phyloP scores from a whole-genome alignment of 306 rosid genomes.

The Notholithocarpus densiflorus region DNA sequence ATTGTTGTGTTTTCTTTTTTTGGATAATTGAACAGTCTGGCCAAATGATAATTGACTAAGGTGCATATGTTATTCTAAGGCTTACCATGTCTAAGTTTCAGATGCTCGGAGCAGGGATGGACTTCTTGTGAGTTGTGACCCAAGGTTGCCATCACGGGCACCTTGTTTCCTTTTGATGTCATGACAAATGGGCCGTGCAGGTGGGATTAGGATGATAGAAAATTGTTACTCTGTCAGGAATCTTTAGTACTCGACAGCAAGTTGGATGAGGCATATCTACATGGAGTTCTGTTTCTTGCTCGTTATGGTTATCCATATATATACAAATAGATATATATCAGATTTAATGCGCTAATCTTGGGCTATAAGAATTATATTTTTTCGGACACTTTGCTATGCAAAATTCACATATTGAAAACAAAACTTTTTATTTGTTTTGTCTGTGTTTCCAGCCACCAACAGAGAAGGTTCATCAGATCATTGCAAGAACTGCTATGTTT shows the following conservation, averaged over 20 bases:
- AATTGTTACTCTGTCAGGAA: slow-evolving; percentile 36
- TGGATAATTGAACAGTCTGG: slow-evolving; percentile 50
- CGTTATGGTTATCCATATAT: slow-evolving; percentile 51
- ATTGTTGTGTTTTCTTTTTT: slow-evolving; percentile 36
- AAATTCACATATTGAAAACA: slow-evolving; percentile 28
- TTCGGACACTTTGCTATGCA: slow-evolving; percentile 18
- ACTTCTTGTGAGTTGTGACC: slow-evolving; percentile 72
- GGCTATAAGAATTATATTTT: slow-evolving; percentile 33
- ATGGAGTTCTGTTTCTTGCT: slow-evolving; percentile 64
- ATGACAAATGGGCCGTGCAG: slow-evolving; percentile 72
- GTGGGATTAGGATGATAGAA: slow-evolving; percentile 90
- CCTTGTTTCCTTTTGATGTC: slow-evolving; percentile 71
- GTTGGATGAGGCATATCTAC: slow-evolving; percentile 51
- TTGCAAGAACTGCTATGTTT: slow-evolving; percentile 72
- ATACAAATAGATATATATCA: slow-evolving; percentile 38
- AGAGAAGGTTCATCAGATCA: slow-evolving; percentile 84
- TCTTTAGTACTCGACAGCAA: slow-evolving; percentile 53
- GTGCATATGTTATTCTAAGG: slow-evolving; percentile 93
- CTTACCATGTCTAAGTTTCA: slow-evolving; percentile 97
- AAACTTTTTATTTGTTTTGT: slow-evolving; percentile 15
- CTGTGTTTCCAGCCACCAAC: slow-evolving; percentile 67
- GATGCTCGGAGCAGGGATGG: slow-evolving; percentile 82
- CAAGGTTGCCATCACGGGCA: slow-evolving; percentile 74
- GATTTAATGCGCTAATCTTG: slow-evolving; percentile 32
- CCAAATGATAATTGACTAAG: slow-evolving; percentile 73